Evolutionary conservation across 129 eudicot species (phyloP), one percentile per base, ranked within the genome.

Genomic region (Smallanthus sonchifolius): DNA sequence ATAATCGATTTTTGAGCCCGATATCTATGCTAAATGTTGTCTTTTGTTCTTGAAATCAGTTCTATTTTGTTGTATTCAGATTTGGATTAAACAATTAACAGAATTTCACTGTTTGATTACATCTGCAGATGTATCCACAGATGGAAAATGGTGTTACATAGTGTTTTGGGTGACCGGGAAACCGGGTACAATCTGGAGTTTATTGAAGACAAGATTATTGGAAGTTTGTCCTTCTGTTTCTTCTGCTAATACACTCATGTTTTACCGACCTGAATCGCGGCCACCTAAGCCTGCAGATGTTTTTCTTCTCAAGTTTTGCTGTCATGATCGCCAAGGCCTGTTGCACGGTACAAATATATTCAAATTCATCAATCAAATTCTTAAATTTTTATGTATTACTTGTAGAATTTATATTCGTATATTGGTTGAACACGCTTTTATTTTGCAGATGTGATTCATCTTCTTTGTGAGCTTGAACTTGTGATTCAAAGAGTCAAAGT

Each of bases 101-200:
- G 60, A 20, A 3, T 63, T 44, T 67, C 9, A 48, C 11, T 48
- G 32, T 40, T 6, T 48, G 43, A 24, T 75, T 79, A 73, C 30
- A 24, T 68, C 24, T 89, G 89, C 30, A 93, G 98, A 93, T 84
- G 88, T 93, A 68, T 88, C 98, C 0, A 94, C 98, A 4, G 97
- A 90, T 52, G 97, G 97, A 75, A 90, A 86, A 61, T 90, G 98
- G 98, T 94, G 97, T 82, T 93, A 84, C 77, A 57, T 94, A 67
- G 88, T 94, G 71, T 87, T 90, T 59, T 90, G 97, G 97, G 97
- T 88, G 13, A 48, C 67, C 1, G 91, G 91, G 2, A 85, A 82
- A 78, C 83, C 86, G 11, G 77, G 38, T 40, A 90, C 92, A 6
- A 81, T 87, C 39, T 90, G 97, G 98, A 75, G 80, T 68, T 82